Conservation (phyloP, 129 eudicot species). For the Tanacetum coccineum region DNA sequence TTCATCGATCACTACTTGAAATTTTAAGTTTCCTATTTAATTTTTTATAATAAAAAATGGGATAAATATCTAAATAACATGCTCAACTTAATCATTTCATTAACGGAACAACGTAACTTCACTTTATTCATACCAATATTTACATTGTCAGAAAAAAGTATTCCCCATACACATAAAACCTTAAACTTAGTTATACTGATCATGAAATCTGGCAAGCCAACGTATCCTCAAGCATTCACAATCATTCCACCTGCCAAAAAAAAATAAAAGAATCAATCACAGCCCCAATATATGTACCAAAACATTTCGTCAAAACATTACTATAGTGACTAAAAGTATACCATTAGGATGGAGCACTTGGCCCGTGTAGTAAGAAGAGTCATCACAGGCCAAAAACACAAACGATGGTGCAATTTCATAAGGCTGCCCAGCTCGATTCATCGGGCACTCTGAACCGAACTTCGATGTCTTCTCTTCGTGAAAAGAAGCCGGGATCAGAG, state of each 20-base stretch:
- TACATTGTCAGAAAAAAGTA: neutral
- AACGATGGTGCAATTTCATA: conserved; percentile 63
- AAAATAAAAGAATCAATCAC: neutral
- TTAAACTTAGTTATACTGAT: neutral
- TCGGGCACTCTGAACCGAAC: conserved; percentile 72
- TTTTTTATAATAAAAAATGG: too few relatives aligned
- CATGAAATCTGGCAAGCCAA: neutral
- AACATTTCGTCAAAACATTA: neutral
- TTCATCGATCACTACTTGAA: too few relatives aligned
- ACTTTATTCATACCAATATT: conserved; percentile 9
- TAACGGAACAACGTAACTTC: neutral
- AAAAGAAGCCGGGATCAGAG: conserved; percentile 75
- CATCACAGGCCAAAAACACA: conserved; percentile 71
- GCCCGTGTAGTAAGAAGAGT: conserved; percentile 78
- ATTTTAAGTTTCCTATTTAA: too few relatives aligned
- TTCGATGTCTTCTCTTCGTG: conserved; percentile 42
- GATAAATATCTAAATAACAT: too few relatives aligned
- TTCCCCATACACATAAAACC: neutral
- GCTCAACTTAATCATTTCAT: too few relatives aligned
- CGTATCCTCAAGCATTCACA: conserved; percentile 38
- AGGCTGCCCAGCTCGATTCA: conserved; percentile 88
- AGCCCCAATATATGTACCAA: neutral
- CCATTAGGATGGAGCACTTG: conserved; percentile 94
- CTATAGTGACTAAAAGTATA: conserved; percentile 3
- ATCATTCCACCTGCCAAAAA: conserved; percentile 48